phyloP scores from a whole-genome alignment of 345 rosid genomes.

The Camelina hispida region DNA sequence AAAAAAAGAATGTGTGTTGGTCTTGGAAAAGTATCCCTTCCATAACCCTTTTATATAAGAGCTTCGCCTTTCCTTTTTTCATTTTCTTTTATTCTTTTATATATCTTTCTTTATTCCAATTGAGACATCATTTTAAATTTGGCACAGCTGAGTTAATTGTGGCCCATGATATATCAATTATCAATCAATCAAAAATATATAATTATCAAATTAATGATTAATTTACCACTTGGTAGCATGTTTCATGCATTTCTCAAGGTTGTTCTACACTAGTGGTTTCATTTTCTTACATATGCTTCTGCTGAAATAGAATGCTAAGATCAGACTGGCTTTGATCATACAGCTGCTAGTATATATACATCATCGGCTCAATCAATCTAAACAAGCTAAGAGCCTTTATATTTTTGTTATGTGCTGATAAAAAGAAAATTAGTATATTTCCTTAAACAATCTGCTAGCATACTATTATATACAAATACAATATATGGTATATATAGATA shows the following conservation, averaged over 20 bases:
- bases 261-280: slow-evolving; percentile 24
- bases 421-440: neutral
- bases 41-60: slow-evolving; percentile 39
- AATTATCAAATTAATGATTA: slow-evolving; percentile 31
- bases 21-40: slow-evolving; percentile 39
- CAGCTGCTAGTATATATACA: neutral
- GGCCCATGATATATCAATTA: slow-evolving; percentile 42
- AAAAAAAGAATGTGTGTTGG: slow-evolving; percentile 41
- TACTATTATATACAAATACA: neutral
- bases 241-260: slow-evolving; percentile 42
- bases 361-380: neutral
- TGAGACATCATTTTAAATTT: slow-evolving; percentile 10
- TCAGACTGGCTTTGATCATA: slow-evolving; percentile 26
- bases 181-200: slow-evolving; percentile 32
- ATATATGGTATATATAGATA: neutral
- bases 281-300: slow-evolving; percentile 22
- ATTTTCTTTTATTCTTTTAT: neutral
- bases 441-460: neutral
- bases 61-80: slow-evolving; percentile 23
- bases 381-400: neutral
- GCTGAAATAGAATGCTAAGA: slow-evolving; percentile 9
- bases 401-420: neutral
- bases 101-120: slow-evolving; percentile 21
- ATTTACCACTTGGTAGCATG: slow-evolving; percentile 41
- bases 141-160: slow-evolving; percentile 40